phyloP scores from a whole-genome alignment of 768 basidiomycete species.

The Pisolithus sp. region DNA sequence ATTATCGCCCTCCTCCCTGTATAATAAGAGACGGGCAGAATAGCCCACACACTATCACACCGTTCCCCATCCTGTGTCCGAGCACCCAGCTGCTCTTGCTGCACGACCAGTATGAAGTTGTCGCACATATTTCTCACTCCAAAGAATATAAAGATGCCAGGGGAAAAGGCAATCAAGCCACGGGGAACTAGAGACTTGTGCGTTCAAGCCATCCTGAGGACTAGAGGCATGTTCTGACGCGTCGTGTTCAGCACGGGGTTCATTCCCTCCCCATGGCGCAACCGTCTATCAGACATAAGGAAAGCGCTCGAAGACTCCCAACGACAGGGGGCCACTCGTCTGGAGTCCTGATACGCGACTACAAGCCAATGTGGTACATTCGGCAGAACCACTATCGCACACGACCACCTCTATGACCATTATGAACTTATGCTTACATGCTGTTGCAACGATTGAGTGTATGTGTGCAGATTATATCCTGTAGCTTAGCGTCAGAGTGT shows the following conservation, averaged over 20 bases:
- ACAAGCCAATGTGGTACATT: not conserved
- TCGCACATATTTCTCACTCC: constrained; percentile 52
- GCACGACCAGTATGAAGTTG: constrained; percentile 21
- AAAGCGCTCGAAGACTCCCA: constrained; percentile 25
- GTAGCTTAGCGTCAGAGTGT: constrained; percentile 17
- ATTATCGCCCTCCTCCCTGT: not conserved
- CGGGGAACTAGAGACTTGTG: constrained; percentile 23
- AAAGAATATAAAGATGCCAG: constrained; percentile 45
- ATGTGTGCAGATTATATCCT: constrained; percentile 1
- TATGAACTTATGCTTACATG: constrained; percentile 1
- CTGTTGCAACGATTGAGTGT: not conserved
- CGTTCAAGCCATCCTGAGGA: constrained; percentile 1
- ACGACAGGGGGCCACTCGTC: constrained; percentile 3
- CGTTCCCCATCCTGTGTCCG: not conserved
- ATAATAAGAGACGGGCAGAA: not conserved
- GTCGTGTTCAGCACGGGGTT: constrained; percentile 10
- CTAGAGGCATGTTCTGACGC: not conserved
- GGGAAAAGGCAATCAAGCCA: constrained; percentile 25
- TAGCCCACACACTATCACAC: not conserved
- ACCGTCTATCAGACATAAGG: constrained; percentile 23
- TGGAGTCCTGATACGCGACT: not conserved
- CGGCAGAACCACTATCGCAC: not conserved
- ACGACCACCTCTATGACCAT: not conserved
- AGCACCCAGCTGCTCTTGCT: not conserved
- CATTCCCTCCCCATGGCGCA: constrained; percentile 27